phyloP scores from a whole-genome alignment of 495 filamentous ascomycete genomes.

The Achaetomiella virescens region DNA sequence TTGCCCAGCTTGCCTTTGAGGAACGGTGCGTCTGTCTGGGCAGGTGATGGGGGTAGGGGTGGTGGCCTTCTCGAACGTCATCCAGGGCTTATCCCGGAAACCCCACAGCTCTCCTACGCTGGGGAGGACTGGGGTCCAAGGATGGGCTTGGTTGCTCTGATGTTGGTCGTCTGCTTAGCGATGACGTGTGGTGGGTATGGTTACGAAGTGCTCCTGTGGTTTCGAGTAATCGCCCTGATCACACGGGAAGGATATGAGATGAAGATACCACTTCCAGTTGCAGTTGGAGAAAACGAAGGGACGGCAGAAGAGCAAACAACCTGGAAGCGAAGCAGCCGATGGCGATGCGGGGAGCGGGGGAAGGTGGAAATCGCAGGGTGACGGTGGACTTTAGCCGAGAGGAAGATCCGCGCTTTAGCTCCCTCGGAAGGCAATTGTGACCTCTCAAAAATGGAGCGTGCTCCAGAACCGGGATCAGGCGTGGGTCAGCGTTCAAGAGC shows the following conservation, averaged over 20 bases:
- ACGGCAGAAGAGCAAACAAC: not conserved
- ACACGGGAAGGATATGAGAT: constrained; percentile 5
- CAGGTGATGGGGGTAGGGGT: not conserved
- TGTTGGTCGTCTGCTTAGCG: not conserved
- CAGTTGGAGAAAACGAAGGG: constrained; percentile 1
- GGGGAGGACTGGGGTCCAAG: not conserved
- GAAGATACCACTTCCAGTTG: not conserved
- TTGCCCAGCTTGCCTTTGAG: not conserved
- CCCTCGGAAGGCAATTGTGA: not conserved
- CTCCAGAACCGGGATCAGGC: constrained; percentile 8
- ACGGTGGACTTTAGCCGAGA: constrained; percentile 19
- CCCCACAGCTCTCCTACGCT: not conserved
- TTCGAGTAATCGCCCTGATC: not conserved
- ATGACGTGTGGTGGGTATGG: not conserved
- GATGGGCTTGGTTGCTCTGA: not conserved
- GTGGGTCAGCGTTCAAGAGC: not conserved
- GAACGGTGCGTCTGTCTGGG: not conserved
- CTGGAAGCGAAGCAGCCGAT: not conserved
- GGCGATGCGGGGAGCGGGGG: constrained; percentile 14
- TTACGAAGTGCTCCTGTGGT: not conserved
- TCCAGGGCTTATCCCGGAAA: constrained; percentile 2
- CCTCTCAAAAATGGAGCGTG: not conserved
- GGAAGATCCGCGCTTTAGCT: constrained; percentile 8
- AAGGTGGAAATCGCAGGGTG: constrained; percentile 12
- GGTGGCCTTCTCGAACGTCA: not conserved